These are phyloP conservation scores for Aspergillus saccharolyticus DNA, from an alignment of 495 filamentous ascomycete genomes.

Conservation along the genomic window DNA sequence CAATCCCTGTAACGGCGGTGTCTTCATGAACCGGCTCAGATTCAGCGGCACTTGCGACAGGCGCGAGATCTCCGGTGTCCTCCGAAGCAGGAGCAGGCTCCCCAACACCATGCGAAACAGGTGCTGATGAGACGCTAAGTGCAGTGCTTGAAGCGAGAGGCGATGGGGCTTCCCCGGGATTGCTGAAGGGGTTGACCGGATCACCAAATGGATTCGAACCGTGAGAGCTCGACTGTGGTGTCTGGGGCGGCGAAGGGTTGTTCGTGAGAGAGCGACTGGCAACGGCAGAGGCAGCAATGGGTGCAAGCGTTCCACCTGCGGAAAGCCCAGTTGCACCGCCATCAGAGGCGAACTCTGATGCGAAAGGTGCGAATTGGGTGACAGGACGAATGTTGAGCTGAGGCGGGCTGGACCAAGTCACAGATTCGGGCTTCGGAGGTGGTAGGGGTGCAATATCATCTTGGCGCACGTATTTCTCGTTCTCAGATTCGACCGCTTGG, in stretches of 20 bases:
- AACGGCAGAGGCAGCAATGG: constrained; percentile 27
- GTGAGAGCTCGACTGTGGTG: constrained; percentile 40
- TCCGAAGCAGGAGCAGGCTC: constrained; percentile 16
- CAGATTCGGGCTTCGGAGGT: constrained; percentile 17
- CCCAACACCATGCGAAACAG: not conserved
- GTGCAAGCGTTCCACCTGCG: constrained; percentile 31
- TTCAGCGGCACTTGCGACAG: constrained; percentile 22
- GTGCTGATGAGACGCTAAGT: constrained; percentile 9
- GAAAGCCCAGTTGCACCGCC: constrained; percentile 28
- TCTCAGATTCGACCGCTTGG: constrained; percentile 47
- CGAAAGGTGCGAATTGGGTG: constrained; percentile 84
- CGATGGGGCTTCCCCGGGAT: constrained; percentile 39
- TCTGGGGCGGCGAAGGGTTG: constrained; percentile 32
- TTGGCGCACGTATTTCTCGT: constrained; percentile 46
- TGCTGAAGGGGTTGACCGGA: constrained; percentile 50
- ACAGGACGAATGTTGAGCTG: constrained; percentile 81
- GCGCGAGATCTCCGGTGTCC: not conserved
- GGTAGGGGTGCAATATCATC: constrained; percentile 31
- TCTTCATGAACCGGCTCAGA: constrained; percentile 10
- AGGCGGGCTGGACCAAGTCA: constrained; percentile 58
- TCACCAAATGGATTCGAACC: constrained; percentile 42
- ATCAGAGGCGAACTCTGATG: constrained; percentile 56
- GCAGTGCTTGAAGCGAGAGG: constrained; percentile 13
- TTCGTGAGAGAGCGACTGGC: constrained; percentile 36
- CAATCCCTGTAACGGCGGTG: not conserved